Evolutionary conservation across 805 yeast species (phyloP), one percentile per base, ranked within the genome.

Genomic region (Kuraishia ogatae): DNA sequence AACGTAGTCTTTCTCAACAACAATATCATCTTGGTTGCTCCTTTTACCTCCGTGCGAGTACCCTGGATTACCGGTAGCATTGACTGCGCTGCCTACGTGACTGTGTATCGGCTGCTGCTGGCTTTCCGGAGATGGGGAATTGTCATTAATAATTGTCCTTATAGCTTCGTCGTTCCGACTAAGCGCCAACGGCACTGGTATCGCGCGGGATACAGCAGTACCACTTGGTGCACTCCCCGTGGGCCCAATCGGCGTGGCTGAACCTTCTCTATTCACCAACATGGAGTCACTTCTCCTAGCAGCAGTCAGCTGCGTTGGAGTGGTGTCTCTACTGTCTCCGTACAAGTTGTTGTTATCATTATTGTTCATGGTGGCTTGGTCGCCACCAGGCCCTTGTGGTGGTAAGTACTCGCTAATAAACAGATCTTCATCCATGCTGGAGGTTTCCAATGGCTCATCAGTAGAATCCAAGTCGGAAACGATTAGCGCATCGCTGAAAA

Each of bases 1-100:
- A 39, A 93, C 98, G 62, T 93, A 93, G 64, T 91, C 97, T 60
- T 82, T 84, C 62, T 90, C 97, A 55, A 84, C 71, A 24, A 79
- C 75, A 22, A 78, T 64, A 54, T 83, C 87, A 22, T 60, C 63
- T 48, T 58, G 60, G 19, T 55, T 54, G 24, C 52, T 56, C 49
- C 58, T 56, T 26, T 10, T 26, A 26, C 5, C 29, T 26, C 8
- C 8, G 29, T 26, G 29, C n/a, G n/a, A n/a, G n/a, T n/a, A n/a
- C n/a, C n/a, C n/a, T n/a, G n/a, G n/a, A 11, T 13, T 3, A 35
- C 17, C 43, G 13, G 43, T 17, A 15, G 43, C 2, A 19, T 8
- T 47, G 48, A 50, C 26, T 17, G 43, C 20, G 53, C n/a, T 35
- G 49, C 26, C 28, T 23, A 26, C 13, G 8, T 11, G 43, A 15